These are phyloP conservation scores for Claviceps spartinae DNA, from an alignment of 2,329 filamentous ascomycete genomes.

Conservation along the genomic window DNA sequence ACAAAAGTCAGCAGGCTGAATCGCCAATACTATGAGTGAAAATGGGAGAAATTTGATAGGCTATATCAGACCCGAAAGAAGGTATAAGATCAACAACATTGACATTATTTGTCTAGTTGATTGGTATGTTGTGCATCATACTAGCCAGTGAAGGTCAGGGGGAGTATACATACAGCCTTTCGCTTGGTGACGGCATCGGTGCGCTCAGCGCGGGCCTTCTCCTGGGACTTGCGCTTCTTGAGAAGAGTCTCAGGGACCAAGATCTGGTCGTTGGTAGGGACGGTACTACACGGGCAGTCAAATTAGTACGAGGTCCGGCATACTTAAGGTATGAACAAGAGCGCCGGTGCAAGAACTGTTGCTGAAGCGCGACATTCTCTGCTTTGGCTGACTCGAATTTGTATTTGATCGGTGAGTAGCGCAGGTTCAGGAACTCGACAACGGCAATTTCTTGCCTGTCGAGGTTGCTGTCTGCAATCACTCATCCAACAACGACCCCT, in stretches of 20 bases:
- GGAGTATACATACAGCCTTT: conserved; percentile 67
- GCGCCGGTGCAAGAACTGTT: conserved; percentile 89
- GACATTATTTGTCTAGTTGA: conserved; percentile 78
- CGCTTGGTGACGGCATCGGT: conserved; percentile 67
- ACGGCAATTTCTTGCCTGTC: conserved; percentile 3
- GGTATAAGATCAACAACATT: conserved; percentile 95
- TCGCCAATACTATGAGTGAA: background rate
- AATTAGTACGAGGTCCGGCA: conserved; percentile 70
- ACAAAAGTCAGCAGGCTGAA: conserved; percentile 23
- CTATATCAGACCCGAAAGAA: conserved; percentile 97
- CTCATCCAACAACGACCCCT: conserved; percentile 71
- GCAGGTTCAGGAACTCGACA: conserved; percentile 1
- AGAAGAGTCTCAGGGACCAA: conserved; percentile 98
- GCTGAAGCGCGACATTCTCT: conserved; percentile 84
- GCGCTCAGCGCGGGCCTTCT: conserved; percentile 93
- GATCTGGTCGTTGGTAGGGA: conserved; percentile 89
- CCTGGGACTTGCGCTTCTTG: conserved; percentile 99
- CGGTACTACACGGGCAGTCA: conserved; percentile 53
- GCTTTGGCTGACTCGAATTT: conserved; percentile 74
- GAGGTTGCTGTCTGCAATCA: background rate
- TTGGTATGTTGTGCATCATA: conserved; percentile 81
- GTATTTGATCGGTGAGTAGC: conserved; percentile 64
- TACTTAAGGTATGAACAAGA: conserved; percentile 45
- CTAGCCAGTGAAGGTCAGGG: conserved; percentile 19
- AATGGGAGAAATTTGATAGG: conserved; percentile 14